phyloP scores from a whole-genome alignment of 192 early-diverging fungal genomes.

The Cladochytrium replicatum region DNA sequence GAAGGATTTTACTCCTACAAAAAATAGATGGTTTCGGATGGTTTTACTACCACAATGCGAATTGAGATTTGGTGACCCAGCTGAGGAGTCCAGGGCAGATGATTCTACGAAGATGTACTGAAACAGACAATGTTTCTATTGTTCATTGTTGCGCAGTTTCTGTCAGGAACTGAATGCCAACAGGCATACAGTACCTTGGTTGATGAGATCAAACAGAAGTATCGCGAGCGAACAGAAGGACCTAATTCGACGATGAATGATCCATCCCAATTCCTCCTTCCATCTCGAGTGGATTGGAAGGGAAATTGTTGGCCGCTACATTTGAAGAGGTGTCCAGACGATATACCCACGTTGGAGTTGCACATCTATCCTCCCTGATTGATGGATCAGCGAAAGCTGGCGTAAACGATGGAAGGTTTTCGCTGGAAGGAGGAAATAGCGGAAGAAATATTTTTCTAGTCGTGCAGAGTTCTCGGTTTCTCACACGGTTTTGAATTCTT shows the following conservation, averaged over 20 bases:
- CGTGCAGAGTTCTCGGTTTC: too few species aligned
- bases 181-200: conserved; percentile 42
- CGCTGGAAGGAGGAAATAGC: too few species aligned
- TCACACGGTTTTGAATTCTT: too few species aligned
- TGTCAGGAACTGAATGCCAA: conserved; percentile 45
- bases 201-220: conserved; percentile 8
- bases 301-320: conserved; percentile 43
- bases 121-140: too few species aligned
- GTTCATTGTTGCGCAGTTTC: conserved; percentile 57
- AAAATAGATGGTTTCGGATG: too few species aligned
- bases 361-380: conserved; percentile 12
- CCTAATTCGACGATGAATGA: not conserved
- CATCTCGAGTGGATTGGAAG: conserved; percentile 59
- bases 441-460: too few species aligned
- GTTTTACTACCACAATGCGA: too few species aligned
- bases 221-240: not conserved
- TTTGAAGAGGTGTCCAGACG: conserved; percentile 47
- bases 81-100: too few species aligned
- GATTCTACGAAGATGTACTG: too few species aligned
- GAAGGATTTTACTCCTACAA: conserved; percentile 80
- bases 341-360: conserved; percentile 13
- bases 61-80: too few species aligned
- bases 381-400: conserved; percentile 16
- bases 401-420: too few species aligned
- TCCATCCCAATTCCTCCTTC: conserved; percentile 44